These are phyloP conservation scores for Trametes elegans DNA, from an alignment of 768 basidiomycete genomes.

Conservation along the genomic window DNA sequence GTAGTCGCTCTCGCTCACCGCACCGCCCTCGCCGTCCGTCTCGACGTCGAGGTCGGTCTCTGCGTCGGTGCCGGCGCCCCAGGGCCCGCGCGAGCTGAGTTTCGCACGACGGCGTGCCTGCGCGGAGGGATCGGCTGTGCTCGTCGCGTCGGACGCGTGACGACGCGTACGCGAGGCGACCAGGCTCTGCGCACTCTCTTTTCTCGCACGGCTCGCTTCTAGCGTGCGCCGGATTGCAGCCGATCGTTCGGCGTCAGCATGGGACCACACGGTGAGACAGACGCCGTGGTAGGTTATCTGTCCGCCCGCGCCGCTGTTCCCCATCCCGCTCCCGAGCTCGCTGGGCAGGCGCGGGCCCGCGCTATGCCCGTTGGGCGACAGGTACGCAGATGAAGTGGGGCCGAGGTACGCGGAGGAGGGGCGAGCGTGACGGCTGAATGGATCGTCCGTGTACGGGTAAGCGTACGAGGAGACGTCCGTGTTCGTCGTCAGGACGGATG, in stretches of 20 bases:
- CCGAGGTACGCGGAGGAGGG: slow-evolving; percentile 82
- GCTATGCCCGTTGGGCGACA: slow-evolving; percentile 37
- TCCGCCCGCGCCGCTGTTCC: slow-evolving; percentile 36
- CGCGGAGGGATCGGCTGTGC: slow-evolving; percentile 50
- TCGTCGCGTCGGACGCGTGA: slow-evolving; percentile 43
- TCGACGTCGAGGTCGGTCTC: slow-evolving; percentile 72
- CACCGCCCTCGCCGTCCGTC: slow-evolving; percentile 72
- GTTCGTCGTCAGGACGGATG: slow-evolving; percentile 66
- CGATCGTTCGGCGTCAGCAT: slow-evolving; percentile 86
- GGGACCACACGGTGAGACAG: slow-evolving; percentile 93
- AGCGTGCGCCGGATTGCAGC: slow-evolving; percentile 80
- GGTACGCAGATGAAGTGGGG: slow-evolving; percentile 46
- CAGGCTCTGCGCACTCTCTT: slow-evolving; percentile 76
- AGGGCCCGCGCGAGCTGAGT: slow-evolving; percentile 63
- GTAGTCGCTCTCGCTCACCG: slow-evolving; percentile 83
- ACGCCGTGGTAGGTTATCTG: slow-evolving; percentile 82
- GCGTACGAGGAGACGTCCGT: slow-evolving; percentile 62
- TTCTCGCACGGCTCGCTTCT: slow-evolving; percentile 73
- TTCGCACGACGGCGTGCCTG: slow-evolving; percentile 57
- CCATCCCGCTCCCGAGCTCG: slow-evolving; percentile 24
- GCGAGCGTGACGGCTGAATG: slow-evolving; percentile 57
- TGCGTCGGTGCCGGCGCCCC: slow-evolving; percentile 54
- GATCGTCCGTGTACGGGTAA: slow-evolving; percentile 74
- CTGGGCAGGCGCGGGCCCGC: slow-evolving; percentile 24
- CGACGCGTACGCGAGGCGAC: slow-evolving; percentile 66